phyloP scores from a whole-genome alignment of 148 eudicot species.

The Arbutus unedo region DNA sequence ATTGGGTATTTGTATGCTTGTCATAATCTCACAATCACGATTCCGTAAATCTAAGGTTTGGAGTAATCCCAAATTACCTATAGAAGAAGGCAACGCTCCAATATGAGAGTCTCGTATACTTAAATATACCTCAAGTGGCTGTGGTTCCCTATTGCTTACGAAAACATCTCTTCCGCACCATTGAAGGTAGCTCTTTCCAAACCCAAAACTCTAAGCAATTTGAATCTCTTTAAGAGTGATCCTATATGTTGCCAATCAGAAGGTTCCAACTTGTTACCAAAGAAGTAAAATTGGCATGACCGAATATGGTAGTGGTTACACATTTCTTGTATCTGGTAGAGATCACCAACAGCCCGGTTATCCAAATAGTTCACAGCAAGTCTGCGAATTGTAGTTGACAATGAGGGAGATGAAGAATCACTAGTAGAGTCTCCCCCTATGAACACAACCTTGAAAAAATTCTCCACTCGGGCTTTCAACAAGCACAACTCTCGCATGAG shows the following conservation, averaged over 20 bases:
- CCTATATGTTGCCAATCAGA: neutral
- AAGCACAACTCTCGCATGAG: slow-evolving; percentile 15
- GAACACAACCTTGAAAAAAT: neutral
- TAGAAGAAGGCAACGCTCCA: neutral
- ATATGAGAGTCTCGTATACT: neutral
- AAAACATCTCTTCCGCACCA: neutral
- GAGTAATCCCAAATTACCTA: slow-evolving; percentile 13
- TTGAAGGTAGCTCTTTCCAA: neutral
- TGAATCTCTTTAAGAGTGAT: neutral
- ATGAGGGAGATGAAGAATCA: neutral
- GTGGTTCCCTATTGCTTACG: neutral
- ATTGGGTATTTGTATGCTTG: slow-evolving; percentile 9
- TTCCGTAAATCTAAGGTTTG: slow-evolving; percentile 19
- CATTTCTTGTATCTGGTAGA: too few species aligned
- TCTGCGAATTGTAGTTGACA: neutral
- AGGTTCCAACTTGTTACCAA: neutral
- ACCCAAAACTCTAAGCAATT: slow-evolving; percentile 8
- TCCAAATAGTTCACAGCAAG: neutral
- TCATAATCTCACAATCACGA: too few species aligned
- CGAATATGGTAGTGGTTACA: neutral
- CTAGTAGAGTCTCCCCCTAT: neutral
- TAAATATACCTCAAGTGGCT: slow-evolving; percentile 9
- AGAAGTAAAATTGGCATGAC: neutral
- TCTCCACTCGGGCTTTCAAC: neutral
- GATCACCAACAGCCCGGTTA: neutral